Evolutionary conservation across 768 basidiomycete genomes (phyloP), one percentile per base, ranked within the genome.

Genomic region (Amanita molliuscula): DNA sequence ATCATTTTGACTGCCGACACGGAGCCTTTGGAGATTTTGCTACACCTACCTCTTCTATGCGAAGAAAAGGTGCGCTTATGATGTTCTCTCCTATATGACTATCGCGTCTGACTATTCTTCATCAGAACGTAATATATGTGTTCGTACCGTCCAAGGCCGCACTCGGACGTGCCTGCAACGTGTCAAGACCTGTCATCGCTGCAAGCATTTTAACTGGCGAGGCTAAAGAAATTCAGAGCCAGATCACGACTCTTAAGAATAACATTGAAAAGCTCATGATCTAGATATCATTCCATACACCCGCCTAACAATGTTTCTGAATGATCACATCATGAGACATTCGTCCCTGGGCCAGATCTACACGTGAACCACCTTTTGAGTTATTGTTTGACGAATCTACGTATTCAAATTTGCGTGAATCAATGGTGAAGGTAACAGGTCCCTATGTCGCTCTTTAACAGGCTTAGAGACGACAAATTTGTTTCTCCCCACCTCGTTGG

Each of bases 201-300:
- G 91, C 88, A 26, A 93, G 89, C 59, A 84, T 98, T 55, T 97
- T 91, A n/a, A 96, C 92, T 52, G 94, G 91, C 57, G 94, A 98
- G 67, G 84, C 88, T 38, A 82, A 82, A 65, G 93, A 98, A 67
- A 74, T 98, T 29, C 78, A 79, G 50, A 84, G 84, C 63, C 93
- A 96, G 70, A 95, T 98, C 58, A 75, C 76, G 58, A 83, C 80
- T 48, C 74, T 95, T 67, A 98, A 96, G 74, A 73, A 75, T 43
- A 79, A 77, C 18, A 87, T 90, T 54, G 88, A 91, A 65, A 88
- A 80, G 66, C 64, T 82, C 51, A 65, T 74, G 64, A 66, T 66
- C 50, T 78, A 69, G 58, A 37, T 13, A 20, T 18, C 34, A 13
- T n/a, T n/a, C n/a, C n/a, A n/a, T n/a, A n/a, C n/a, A n/a, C 28